Evolutionary conservation across 306 rosid species (phyloP), one percentile per base, ranked within the genome.

Genomic region (Clitoria ternatea): DNA sequence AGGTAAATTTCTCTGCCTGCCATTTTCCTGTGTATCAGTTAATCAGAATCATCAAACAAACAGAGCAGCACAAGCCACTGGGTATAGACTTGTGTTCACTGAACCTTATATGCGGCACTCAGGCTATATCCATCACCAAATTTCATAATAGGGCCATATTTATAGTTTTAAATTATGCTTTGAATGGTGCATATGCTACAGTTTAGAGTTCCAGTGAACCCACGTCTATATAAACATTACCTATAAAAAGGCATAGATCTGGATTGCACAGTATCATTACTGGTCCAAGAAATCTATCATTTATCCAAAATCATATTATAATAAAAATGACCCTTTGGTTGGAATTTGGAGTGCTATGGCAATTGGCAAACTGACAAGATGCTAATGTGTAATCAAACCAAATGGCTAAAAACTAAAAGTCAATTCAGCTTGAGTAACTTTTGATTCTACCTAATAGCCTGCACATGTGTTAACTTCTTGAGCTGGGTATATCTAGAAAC

Each of bases 1-100:
- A 50, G 75, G 33, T 19, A 82, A 50, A 80, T 80, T 80, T 77
- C 83, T 82, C 52, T 80, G 96, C 89, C 80, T 85, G 44, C 91
- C 92, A 66, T 75, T 86, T 85, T 85, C 99, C 99, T 95, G 85
- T 49, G 15, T n/a, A n/a, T n/a, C n/a, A 43, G 44, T 72, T 68
- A 26, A 76, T 35, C 67, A 72, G 52, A 75, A 22, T 39, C 69
- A 77, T 35, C 61, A 64, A 50, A 47, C 30, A 39, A 35, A 40
- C 49, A 32, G 18, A 20, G 23, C 14, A 37, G 27, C 63, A 66
- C 57, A 65, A 55, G 14, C 39, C 49, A 61, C 30, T 35, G 49
- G 48, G 43, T 9, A 64, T 35, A 39, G 61, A 45, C 37, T 48
- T 9, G 1, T 29, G 48, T 72, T 45, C 45, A 12, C 40, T 22